phyloP scores from a whole-genome alignment of 176 grass and related monocot genomes.

The Phyllostachys edulis region DNA sequence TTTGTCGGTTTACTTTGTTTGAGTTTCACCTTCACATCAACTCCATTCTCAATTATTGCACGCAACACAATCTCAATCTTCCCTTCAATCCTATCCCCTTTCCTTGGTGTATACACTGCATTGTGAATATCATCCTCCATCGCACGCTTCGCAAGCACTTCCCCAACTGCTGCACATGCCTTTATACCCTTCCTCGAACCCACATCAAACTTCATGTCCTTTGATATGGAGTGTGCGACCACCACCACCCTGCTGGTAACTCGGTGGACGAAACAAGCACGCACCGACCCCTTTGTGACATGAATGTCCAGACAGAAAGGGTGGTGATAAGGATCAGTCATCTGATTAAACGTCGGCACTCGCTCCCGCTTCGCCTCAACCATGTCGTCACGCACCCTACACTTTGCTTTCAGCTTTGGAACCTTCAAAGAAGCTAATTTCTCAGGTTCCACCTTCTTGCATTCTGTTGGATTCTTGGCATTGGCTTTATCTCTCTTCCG shows the following conservation, averaged over 20 bases:
- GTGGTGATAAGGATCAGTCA: conserved; percentile 66
- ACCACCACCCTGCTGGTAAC: conserved; percentile 64
- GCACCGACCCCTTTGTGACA: conserved; percentile 69
- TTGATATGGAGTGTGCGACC: conserved; percentile 73
- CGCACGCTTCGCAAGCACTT: conserved; percentile 55
- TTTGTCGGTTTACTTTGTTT: conserved; percentile 46
- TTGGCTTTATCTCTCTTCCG: conserved; percentile 25
- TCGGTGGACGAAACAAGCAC: conserved; percentile 72
- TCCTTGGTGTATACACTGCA: conserved; percentile 70
- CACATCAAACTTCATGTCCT: conserved; percentile 78
- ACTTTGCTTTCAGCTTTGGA: conserved; percentile 22
- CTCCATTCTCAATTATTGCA: conserved; percentile 60
- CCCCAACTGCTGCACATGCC: conserved; percentile 61
- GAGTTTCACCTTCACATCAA: conserved; percentile 79
- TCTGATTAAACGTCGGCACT: conserved; percentile 59
- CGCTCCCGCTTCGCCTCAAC: conserved; percentile 48
- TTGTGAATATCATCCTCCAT: conserved; percentile 77
- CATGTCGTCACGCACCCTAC: not conserved
- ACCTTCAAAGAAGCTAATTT: conserved; percentile 2
- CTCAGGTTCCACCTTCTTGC: conserved; percentile 29
- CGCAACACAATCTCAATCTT: conserved; percentile 60
- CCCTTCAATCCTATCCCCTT: conserved; percentile 71
- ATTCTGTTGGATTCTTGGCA: conserved; percentile 33
- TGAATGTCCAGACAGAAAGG: conserved; percentile 79
- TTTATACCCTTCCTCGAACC: conserved; percentile 62